Base-by-base conservation (phyloP, 2,329 filamentous ascomycete species). In the Penicillium digitatum region DNA sequence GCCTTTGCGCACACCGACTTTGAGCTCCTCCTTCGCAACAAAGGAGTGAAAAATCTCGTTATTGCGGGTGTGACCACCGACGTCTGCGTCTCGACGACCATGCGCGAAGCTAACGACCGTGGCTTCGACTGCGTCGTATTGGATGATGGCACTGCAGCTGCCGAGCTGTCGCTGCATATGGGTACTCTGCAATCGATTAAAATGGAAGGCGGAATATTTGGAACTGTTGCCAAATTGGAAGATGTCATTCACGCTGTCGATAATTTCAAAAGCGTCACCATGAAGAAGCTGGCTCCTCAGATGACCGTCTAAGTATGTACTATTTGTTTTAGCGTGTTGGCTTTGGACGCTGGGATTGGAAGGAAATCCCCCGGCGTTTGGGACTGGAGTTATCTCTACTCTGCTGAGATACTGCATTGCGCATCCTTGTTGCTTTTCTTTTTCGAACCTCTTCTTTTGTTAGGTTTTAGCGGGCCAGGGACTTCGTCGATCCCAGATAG, bases 1-100 rank as follows among this genome's bases (percentile, higher is more conserved):
- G 79, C 80, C 3, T 83, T 83, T 64, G 67, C 75, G 7, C 71
- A 82, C 59, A 83, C 81, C 0, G 81, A 83, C 50, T 78, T 83
- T 49, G 79, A 83, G 52, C 72, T 78, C 0, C 62, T 79, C 48
- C 69, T 84, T 26, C 73, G 75, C n/a, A 75, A 77, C 45, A 79
- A 76, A 51, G 78, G 79, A 0, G 68, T 83, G 16, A 78, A 72
- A 60, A 82, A 83, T 61, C 67, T 84, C 50, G 71, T 83, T 12
- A 62, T 83, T 16, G 77, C 75, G 16, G 81, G 81, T 5, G 79
- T 83, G 5, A 83, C 80, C 6, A 82, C 80, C 0, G 81, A 83
- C 66, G 79, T 81, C 12, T 82, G 79, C 60, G 79, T 83, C 3
- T 78, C 76, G 24, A 81, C 74, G 9, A 83, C 80, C 5, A 79